Conservation (phyloP, 768 basidiomycete genomes). For the Ramaria sp. region DNA sequence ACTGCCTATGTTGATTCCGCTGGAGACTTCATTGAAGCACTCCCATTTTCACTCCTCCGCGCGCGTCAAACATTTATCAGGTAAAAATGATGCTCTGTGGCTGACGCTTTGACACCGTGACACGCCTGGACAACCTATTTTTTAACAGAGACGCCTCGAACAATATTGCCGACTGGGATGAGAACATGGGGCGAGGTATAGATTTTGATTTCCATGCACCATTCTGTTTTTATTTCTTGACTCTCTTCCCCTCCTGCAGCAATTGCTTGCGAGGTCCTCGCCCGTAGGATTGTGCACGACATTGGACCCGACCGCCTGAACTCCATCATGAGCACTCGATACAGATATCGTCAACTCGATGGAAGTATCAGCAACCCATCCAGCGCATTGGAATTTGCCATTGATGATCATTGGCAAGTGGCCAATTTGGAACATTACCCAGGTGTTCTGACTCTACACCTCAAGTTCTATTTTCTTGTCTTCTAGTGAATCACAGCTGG, state of each 20-base stretch:
- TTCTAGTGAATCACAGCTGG: slow-evolving; percentile 75
- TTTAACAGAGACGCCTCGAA: slow-evolving; percentile 50
- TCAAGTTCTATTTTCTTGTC: slow-evolving; percentile 72
- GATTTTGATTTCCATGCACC: neutral
- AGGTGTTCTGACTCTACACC: neutral
- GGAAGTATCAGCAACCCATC: slow-evolving; percentile 65
- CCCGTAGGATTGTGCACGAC: slow-evolving; percentile 67
- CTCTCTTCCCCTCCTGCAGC: slow-evolving; percentile 30
- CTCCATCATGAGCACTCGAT: slow-evolving; percentile 69
- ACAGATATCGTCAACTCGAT: slow-evolving; percentile 58
- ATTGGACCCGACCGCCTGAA: slow-evolving; percentile 52
- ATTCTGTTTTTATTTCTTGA: neutral
- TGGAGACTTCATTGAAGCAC: slow-evolving; percentile 78
- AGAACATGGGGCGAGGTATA: slow-evolving; percentile 70
- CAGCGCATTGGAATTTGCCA: slow-evolving; percentile 82
- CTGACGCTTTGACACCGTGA: neutral
- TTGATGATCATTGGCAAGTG: slow-evolving; percentile 76
- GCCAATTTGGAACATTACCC: neutral
- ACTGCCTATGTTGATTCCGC: slow-evolving; percentile 67
- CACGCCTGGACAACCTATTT: neutral
- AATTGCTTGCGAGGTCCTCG: slow-evolving; percentile 75
- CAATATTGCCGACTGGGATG: slow-evolving; percentile 78
- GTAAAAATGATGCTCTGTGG: neutral
- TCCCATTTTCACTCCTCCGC: slow-evolving; percentile 73
- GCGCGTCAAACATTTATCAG: slow-evolving; percentile 72